These are phyloP conservation scores for Allium fistulosum DNA, from an alignment of 106 monocot genomes.

Conservation along the genomic window DNA sequence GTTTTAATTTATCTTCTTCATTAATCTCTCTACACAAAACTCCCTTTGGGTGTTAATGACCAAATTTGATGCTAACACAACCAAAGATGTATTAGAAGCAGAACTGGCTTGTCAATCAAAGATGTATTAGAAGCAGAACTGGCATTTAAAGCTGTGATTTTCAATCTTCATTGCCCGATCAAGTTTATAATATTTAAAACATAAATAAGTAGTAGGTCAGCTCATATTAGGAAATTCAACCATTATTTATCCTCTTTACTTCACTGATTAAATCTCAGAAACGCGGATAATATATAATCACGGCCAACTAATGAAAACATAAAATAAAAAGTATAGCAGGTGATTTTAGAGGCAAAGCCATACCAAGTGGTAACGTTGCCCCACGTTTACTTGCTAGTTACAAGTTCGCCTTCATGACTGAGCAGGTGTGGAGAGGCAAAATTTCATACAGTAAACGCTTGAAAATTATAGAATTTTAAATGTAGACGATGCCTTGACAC, in stretches of 20 bases:
- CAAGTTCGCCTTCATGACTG: conserved; percentile 14
- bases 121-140: conserved; percentile 57
- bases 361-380: neutral
- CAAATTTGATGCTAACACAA: no score
- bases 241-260: conserved; percentile 23
- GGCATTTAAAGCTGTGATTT: conserved; percentile 44
- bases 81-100: no score
- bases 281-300: conserved; percentile 47
- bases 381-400: conserved; percentile 1
- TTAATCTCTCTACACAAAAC: no score
- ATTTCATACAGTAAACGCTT: conserved; percentile 5
- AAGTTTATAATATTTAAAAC: neutral
- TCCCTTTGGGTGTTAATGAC: no score
- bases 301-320: conserved; percentile 12
- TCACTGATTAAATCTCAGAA: conserved; percentile 37
- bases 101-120: neutral
- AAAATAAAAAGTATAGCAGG: neutral
- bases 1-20: no score
- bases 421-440: conserved; percentile 12
- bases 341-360: conserved; percentile 21
- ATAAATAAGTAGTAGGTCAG: neutral
- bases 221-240: conserved; percentile 76
- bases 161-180: conserved; percentile 39
- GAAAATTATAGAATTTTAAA: no score
- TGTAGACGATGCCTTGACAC: no score